These are phyloP conservation scores for Boletus insuetus DNA, from an alignment of 768 basidiomycete species.

Conservation along the genomic window DNA sequence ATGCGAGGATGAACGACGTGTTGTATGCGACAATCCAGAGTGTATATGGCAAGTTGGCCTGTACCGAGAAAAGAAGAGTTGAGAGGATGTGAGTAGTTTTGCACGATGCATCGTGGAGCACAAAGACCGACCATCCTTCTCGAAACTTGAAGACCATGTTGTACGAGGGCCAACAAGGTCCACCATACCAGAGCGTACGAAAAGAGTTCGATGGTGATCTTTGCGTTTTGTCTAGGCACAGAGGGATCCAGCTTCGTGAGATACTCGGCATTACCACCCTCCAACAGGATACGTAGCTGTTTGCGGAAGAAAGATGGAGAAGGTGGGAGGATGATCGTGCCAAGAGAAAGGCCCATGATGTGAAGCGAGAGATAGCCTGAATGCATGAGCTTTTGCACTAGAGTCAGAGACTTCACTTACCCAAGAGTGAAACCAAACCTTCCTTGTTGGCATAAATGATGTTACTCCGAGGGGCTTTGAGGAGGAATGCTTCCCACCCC, in stretches of 20 bases:
- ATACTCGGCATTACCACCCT: conserved; percentile 5
- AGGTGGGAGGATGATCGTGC: conserved; percentile 77
- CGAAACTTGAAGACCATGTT: conserved; percentile 46
- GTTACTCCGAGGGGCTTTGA: conserved; percentile 59
- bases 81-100: not conserved
- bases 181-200: conserved; percentile 83
- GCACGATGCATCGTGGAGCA: not conserved
- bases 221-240: conserved; percentile 58
- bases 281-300: conserved; percentile 34
- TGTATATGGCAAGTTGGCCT: conserved; percentile 90
- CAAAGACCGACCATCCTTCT: conserved; percentile 53
- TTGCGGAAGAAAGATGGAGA: conserved; percentile 69
- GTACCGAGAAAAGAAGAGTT: not conserved
- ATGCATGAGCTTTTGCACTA: not conserved
- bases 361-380: conserved; percentile 89
- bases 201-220: conserved; percentile 73
- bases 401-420: conserved; percentile 34
- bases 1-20: conserved; percentile 76
- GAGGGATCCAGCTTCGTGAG: conserved; percentile 10
- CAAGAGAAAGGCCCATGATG: conserved; percentile 77
- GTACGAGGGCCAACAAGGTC: conserved; percentile 45
- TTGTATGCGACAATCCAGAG: conserved; percentile 91
- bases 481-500: conserved; percentile 60
- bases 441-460: conserved; percentile 87
- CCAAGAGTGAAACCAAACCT: conserved; percentile 77